Evolutionary conservation across 2,329 filamentous ascomycete species (phyloP).

Genomic region (Geosmithia flava): DNA sequence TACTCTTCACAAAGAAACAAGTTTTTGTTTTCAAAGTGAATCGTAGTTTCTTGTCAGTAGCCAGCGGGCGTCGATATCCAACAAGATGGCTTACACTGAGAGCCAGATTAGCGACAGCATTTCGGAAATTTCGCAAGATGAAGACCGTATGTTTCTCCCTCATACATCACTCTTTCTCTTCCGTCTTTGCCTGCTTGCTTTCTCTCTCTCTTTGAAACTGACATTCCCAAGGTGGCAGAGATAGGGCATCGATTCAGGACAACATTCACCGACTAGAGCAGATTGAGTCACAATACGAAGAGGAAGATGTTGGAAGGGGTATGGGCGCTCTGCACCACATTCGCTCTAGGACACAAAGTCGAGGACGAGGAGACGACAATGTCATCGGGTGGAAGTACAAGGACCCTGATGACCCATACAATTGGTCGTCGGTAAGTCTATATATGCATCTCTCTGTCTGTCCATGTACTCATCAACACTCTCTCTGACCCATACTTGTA

Average conservation of each 20-base stretch:
- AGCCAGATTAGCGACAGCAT: not conserved
- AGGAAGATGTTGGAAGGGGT: constrained; percentile 24
- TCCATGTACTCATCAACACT: not conserved
- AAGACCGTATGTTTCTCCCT: not conserved
- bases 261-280: constrained; percentile 16
- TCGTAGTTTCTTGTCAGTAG: no score
- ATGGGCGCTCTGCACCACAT: constrained; percentile 19
- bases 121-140: not conserved
- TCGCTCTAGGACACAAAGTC: constrained; percentile 18
- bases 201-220: not conserved
- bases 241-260: constrained; percentile 10
- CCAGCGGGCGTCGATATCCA: not conserved
- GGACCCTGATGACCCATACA: constrained; percentile 40
- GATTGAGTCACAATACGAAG: constrained; percentile 28
- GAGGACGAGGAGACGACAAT: constrained; percentile 12
- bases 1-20: not conserved
- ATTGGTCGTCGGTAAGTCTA: constrained; percentile 31
- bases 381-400: constrained; percentile 32
- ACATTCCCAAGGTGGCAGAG: constrained; percentile 5
- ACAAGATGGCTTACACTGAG: not conserved
- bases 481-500: not conserved
- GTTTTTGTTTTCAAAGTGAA: no score
- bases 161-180: not conserved
- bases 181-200: not conserved
- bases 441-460: not conserved